Conservation (phyloP, 192 early-diverging fungal species). For the Rhizophagus clarus region DNA sequence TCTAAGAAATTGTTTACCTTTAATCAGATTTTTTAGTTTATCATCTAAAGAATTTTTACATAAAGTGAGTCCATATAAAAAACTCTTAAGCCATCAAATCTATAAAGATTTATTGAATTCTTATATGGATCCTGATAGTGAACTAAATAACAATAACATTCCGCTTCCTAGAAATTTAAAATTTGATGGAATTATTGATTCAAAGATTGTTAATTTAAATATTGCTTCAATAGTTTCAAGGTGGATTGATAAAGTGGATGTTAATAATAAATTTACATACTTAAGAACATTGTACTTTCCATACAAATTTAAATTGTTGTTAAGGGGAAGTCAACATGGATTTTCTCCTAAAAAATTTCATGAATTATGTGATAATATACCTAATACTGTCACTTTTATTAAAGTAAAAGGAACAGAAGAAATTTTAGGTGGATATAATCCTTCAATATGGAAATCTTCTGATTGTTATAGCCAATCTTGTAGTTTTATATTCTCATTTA, state of each 20-base stretch:
- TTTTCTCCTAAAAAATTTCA: not conserved
- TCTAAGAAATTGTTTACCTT: not conserved
- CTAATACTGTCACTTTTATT: not conserved
- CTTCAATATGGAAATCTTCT: not conserved
- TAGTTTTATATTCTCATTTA: no score
- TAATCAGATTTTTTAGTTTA: not conserved
- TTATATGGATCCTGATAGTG: no score
- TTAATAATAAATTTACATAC: not conserved
- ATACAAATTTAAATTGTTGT: slow-evolving; percentile 8
- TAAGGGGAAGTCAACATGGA: slow-evolving; percentile 7
- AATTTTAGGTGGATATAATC: slow-evolving; percentile 22
- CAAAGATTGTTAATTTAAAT: not conserved
- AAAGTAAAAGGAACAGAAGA: not conserved
- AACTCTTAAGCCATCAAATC: not conserved
- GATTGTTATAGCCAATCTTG: no score
- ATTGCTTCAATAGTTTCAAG: not conserved
- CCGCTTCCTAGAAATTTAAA: not conserved
- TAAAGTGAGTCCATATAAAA: not conserved
- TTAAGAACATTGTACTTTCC: not conserved
- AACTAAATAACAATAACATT: not conserved
- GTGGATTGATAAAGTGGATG: slow-evolving; percentile 2
- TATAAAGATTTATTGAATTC: not conserved
- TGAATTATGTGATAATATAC: not conserved
- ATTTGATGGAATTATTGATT: not conserved
- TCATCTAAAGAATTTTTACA: not conserved